Evolutionary conservation across 83 land plant species (phyloP), one percentile per base, ranked within the genome.

Genomic region (Diphasiastrum complanatum): DNA sequence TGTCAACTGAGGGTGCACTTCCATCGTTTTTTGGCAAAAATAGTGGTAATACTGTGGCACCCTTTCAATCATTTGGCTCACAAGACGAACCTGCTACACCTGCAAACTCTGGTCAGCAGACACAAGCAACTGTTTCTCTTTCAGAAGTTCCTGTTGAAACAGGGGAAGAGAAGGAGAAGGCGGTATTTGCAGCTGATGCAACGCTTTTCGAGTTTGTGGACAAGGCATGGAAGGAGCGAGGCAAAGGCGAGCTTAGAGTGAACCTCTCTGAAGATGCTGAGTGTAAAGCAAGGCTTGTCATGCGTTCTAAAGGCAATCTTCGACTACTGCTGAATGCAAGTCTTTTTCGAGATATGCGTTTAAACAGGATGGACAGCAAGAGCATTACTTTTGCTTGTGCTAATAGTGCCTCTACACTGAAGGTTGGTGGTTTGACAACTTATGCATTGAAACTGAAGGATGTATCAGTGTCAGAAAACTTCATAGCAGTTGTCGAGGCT

Each of bases 161-260:
- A 16, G 97, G 97, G 1, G 97, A 91, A 69, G 97, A 91, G 72
- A 80, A 91, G 58, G 97, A 91, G 75, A 74, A 75, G 60, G 70
- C 77, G 10, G 87, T 82, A 35, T 87, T 91, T 74, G 43, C 72
- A 14, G 85, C 85, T 4, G 90, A 91, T 76, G 83, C 95, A 6
- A 65, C 70, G 10, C 65, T 91, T 32, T 91, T 80, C 67, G 97
- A 91, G 63, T 91, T 72, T 66, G 19, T 76, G 4, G 85, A 80
- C 69, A 82, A 82, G 27, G 72, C 65, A 0, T 91, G 97, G 97
- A 91, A 91, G 68, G 97, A 91, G 61, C 82, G 97, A 28, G 97
- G 97, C 11, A 91, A 85, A 61, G 97, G 97, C 3, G 97, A 91
- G 59, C 45, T 87, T 1, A 82, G 75, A 56, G 66, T 91, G 29